Conservation (phyloP, 225 moss, liverwort and hornwort species). For the Rhytidiadelphus loreus region DNA sequence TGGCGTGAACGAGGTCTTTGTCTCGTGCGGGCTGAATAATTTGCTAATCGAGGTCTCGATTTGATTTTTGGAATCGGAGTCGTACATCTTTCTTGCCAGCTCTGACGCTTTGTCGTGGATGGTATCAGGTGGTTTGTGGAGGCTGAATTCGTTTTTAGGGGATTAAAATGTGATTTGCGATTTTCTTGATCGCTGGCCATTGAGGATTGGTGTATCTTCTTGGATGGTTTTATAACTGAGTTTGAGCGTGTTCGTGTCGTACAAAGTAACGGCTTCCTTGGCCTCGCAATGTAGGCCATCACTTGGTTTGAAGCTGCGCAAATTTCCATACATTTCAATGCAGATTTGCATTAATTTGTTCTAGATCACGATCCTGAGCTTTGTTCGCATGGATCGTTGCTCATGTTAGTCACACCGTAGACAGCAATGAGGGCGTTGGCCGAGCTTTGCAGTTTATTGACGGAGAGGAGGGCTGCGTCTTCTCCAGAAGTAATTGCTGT, state of each 20-base stretch:
- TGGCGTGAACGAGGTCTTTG: neutral
- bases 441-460: conserved; percentile 51
- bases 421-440: conserved; percentile 43
- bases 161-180: neutral
- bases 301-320: neutral
- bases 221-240: neutral
- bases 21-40: neutral
- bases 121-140: neutral
- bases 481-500: conserved; percentile 42
- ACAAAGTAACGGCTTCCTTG: neutral
- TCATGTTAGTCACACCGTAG: neutral
- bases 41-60: neutral
- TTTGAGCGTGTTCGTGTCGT: neutral
- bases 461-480: conserved; percentile 33
- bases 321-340: neutral
- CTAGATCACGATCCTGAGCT: neutral
- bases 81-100: neutral
- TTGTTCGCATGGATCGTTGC: neutral
- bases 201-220: neutral
- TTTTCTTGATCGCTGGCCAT: neutral
- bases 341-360: neutral
- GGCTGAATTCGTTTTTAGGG: neutral
- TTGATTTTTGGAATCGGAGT: neutral
- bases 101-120: neutral
- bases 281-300: neutral